phyloP scores from a whole-genome alignment of 148 eudicot species.

The Rheum nobile region DNA sequence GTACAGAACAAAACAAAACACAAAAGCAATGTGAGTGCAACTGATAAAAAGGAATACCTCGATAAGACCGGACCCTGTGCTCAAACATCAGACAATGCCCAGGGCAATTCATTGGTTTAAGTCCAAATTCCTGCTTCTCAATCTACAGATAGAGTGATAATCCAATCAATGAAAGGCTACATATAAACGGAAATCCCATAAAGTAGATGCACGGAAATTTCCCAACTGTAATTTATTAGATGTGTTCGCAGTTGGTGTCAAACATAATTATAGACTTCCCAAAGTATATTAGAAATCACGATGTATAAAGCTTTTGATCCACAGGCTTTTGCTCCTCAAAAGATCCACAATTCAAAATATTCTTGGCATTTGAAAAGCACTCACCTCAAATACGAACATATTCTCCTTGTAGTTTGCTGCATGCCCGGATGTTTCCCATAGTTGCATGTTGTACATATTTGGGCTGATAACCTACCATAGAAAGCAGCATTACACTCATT shows the following conservation, averaged over 20 bases:
- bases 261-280: not conserved
- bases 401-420: slow-evolving; percentile 96
- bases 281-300: not conserved
- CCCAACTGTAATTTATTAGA: not conserved
- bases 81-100: slow-evolving; percentile 95
- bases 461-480: slow-evolving; percentile 68
- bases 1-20: not conserved
- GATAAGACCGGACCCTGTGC: slow-evolving; percentile 93
- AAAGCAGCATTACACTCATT: slow-evolving; percentile 10
- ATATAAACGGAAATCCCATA: not conserved
- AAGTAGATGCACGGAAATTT: not conserved
- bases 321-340: not conserved
- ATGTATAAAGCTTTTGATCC: not conserved
- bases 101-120: slow-evolving; percentile 98
- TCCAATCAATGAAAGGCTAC: slow-evolving; percentile 2
- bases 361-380: slow-evolving; percentile 2
- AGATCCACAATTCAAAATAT: not conserved
- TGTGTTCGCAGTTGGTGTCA: not conserved
- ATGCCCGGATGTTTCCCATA: slow-evolving; percentile 98
- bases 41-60: slow-evolving; percentile 37
- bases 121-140: slow-evolving; percentile 78
- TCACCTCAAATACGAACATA: slow-evolving; percentile 93
- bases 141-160: slow-evolving; percentile 28
- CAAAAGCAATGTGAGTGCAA: not conserved
- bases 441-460: slow-evolving; percentile 91